Conservation (phyloP, 2,329 filamentous ascomycete species). For the Clonostachys solani region DNA sequence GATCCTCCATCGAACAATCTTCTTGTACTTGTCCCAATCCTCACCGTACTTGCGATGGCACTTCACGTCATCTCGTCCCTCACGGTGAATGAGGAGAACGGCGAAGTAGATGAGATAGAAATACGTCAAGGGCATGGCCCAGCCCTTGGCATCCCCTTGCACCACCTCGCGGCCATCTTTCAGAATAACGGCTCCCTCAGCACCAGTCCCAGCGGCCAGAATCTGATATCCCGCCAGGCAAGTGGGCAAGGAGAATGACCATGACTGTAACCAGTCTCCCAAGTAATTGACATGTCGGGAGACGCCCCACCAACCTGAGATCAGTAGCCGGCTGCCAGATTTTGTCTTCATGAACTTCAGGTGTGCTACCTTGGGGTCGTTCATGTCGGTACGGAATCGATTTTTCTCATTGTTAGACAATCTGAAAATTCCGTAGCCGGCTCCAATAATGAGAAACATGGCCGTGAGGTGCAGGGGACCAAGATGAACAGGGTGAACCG, state of each 20-base stretch:
- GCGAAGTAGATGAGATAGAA: slow-evolving; percentile 95
- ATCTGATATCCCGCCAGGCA: slow-evolving; percentile 79
- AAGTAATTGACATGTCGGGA: slow-evolving; percentile 95
- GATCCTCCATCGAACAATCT: slow-evolving; percentile 76
- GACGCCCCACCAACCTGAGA: slow-evolving; percentile 88
- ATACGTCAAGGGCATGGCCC: slow-evolving; percentile 86
- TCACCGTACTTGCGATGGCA: slow-evolving; percentile 87
- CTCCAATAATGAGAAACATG: slow-evolving; percentile 62
- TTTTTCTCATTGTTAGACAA: slow-evolving; percentile 95
- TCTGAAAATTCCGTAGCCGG: slow-evolving; percentile 90
- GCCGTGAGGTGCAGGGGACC: slow-evolving; percentile 61
- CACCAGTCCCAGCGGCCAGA: slow-evolving; percentile 46
- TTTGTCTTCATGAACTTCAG: slow-evolving; percentile 84
- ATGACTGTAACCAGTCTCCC: slow-evolving; percentile 91
- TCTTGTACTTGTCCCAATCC: slow-evolving; percentile 88
- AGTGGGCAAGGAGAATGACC: slow-evolving; percentile 86
- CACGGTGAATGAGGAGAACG: slow-evolving; percentile 79
- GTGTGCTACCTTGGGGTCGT: slow-evolving; percentile 73
- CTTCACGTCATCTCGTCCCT: slow-evolving; percentile 85
- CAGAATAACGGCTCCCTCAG: slow-evolving; percentile 50
- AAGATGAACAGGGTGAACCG: slow-evolving; percentile 76
- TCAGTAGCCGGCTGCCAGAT: slow-evolving; percentile 74
- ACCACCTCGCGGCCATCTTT: slow-evolving; percentile 61
- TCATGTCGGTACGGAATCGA: slow-evolving; percentile 81
- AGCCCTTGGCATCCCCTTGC: slow-evolving; percentile 70